Evolutionary conservation across 345 rosid genomes (phyloP).

Genomic region (Corchorus capsularis): DNA sequence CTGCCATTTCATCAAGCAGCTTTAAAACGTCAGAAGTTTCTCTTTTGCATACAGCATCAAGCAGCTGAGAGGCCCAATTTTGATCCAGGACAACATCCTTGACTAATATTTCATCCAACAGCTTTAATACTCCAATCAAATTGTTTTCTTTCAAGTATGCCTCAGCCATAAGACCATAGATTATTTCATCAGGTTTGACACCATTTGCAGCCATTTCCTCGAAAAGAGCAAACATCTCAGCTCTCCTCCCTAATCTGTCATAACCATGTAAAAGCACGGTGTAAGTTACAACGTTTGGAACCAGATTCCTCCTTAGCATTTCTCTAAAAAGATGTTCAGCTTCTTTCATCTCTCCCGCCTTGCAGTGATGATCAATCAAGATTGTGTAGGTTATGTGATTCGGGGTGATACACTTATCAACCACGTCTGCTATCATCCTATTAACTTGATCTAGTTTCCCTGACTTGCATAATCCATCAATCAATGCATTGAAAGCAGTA

Average conservation of each 20-base stretch:
- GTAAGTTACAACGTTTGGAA: conserved; percentile 57
- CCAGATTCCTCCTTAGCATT: conserved; percentile 55
- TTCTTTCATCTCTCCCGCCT: conserved; percentile 52
- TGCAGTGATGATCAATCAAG: conserved; percentile 68
- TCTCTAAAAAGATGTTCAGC: conserved; percentile 57
- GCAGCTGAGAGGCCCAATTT: conserved; percentile 28
- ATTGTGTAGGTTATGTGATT: conserved; percentile 68
- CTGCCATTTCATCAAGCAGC: conserved; percentile 39
- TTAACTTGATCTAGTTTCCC: conserved; percentile 44
- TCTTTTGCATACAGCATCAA: conserved; percentile 32
- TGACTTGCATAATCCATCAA: conserved; percentile 61
- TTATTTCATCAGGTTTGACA: conserved; percentile 65
- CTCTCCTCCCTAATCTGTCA: conserved; percentile 40
- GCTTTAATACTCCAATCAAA: conserved; percentile 40
- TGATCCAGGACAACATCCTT: conserved; percentile 44
- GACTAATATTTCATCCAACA: conserved; percentile 50
- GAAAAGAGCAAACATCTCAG: conserved; percentile 52
- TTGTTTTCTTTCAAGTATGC: conserved; percentile 58
- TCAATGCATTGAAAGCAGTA: conserved; percentile 59
- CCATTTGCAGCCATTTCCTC: conserved; percentile 59
- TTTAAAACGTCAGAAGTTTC: conserved; percentile 25
- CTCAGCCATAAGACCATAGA: conserved; percentile 50
- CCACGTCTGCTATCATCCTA: conserved; percentile 46
- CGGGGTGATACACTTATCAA: conserved; percentile 43
- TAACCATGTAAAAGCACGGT: conserved; percentile 64